A percentile compares a stretch with the other conserved stretches of the same genome.
phyloP scores from a whole-genome alignment of 2,329 filamentous ascomycete genomes.

The Aureobasidium leucospermi region DNA sequence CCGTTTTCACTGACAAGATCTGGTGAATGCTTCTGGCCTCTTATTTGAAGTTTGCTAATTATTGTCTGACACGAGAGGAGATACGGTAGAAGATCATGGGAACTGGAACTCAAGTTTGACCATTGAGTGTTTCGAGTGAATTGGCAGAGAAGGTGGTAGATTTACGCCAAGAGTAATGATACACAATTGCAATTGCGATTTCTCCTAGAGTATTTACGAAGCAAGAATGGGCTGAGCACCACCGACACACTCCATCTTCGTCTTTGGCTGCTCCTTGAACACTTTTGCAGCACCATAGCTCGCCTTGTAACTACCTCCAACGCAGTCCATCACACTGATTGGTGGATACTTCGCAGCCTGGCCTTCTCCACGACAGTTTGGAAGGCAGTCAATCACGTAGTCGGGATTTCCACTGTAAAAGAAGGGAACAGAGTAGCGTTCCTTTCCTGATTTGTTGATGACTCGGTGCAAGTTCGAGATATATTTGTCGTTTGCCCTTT shows the following conservation, averaged over 20 bases:
- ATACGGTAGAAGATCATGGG: too few relatives aligned
- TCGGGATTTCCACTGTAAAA: constrained; percentile 51
- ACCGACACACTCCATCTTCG: not conserved
- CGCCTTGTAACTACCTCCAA: not conserved
- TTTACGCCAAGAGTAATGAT: too few relatives aligned
- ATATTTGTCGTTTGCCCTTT: constrained; percentile 44
- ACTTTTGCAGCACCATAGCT: not conserved
- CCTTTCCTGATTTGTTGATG: constrained; percentile 43
- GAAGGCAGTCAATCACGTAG: constrained; percentile 17
- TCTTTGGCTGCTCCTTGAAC: not conserved
- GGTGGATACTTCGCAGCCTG: not conserved
- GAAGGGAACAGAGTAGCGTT: constrained; percentile 50
- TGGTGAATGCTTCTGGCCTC: too few relatives aligned
- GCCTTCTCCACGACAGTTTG: not conserved
- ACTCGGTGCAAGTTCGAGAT: constrained; percentile 50
- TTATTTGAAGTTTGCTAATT: too few relatives aligned
- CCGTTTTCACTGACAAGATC: too few relatives aligned
- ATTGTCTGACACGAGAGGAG: too few relatives aligned
- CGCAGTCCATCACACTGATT: not conserved
- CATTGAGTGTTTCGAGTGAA: too few relatives aligned
- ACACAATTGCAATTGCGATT: too few relatives aligned
- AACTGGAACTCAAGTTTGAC: too few relatives aligned
- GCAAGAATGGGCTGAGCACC: not conserved
- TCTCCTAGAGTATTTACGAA: not conserved
- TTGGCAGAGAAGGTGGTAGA: too few relatives aligned